Percentiles rank a stretch among this genome's conserved stretches.
Evolutionary conservation across 2,329 filamentous ascomycete genomes (phyloP).

Genomic region (Leptographium galeiforme): DNA sequence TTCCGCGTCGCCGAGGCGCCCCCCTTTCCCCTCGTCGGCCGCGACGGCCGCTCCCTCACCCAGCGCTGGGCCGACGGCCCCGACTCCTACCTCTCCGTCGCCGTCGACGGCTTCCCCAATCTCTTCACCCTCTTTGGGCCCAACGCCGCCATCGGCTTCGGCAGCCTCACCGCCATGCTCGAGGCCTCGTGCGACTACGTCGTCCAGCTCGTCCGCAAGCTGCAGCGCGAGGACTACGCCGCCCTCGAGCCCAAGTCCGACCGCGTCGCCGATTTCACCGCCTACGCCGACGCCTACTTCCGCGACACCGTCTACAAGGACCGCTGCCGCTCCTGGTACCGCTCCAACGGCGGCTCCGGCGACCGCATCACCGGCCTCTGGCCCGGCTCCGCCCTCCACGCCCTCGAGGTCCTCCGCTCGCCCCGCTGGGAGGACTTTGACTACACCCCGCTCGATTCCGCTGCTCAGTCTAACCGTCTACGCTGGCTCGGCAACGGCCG

Average conservation of each 20-base stretch:
- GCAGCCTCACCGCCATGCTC: slow-evolving; percentile 31
- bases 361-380: slow-evolving; percentile 27
- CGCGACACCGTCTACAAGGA: slow-evolving; percentile 27
- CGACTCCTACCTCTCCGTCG: slow-evolving; percentile 30
- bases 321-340: slow-evolving; percentile 40
- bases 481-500: slow-evolving; percentile 29
- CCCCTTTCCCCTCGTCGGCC: slow-evolving; percentile 27
- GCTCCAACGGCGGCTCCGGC: slow-evolving; percentile 26
- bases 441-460: slow-evolving; percentile 20
- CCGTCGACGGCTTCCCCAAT: slow-evolving; percentile 35
- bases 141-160: slow-evolving; percentile 32
- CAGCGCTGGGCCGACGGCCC: slow-evolving; percentile 25
- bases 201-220: slow-evolving; percentile 29
- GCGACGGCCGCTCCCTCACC: slow-evolving; percentile 21
- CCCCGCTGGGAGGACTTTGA: slow-evolving; percentile 34
- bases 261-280: slow-evolving; percentile 31
- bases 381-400: slow-evolving; percentile 31
- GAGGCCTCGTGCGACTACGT: slow-evolving; percentile 36
- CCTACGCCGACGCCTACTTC: slow-evolving; percentile 34
- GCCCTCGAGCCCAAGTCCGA: slow-evolving; percentile 29
- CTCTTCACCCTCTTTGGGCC: slow-evolving; percentile 35
- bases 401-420: slow-evolving; percentile 25
- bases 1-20: slow-evolving; percentile 27
- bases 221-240: slow-evolving; percentile 31
- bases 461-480: slow-evolving; percentile 16